These are phyloP conservation scores for Albifimbria verrucaria DNA, from an alignment of 2,329 filamentous ascomycete species.

Conservation along the genomic window DNA sequence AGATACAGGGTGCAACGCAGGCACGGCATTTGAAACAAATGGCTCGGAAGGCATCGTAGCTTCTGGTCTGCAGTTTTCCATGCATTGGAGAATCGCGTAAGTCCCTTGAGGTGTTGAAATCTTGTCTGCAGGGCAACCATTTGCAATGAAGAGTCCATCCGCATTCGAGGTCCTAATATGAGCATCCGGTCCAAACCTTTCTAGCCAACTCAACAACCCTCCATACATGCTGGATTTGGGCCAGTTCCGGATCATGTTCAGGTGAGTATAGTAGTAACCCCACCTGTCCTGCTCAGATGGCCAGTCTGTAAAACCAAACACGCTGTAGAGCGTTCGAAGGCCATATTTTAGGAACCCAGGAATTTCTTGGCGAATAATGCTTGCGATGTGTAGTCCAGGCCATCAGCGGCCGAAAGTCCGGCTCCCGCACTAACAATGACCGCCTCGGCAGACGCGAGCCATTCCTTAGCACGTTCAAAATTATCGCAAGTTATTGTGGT, in stretches of 20 bases:
- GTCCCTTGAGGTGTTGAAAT: conserved; percentile 12
- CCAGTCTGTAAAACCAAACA: conserved; percentile 14
- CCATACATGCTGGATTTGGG: conserved; percentile 12
- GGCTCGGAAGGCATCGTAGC: conserved; percentile 9
- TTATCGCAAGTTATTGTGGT: conserved; percentile 3
- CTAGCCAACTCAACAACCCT: conserved; percentile 6
- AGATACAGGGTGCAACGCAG: conserved; percentile 7
- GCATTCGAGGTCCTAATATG: conserved; percentile 17
- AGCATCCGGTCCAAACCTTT: conserved; percentile 6
- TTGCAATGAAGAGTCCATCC: conserved; percentile 9
- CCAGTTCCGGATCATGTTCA: conserved; percentile 18
- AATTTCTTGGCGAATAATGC: conserved; percentile 11
- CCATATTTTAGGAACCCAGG: conserved; percentile 12
- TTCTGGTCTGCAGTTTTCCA: conserved; percentile 14
- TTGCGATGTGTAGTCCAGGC: conserved; percentile 16
- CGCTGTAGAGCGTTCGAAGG: conserved; percentile 13
- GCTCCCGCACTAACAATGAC: conserved; percentile 17
- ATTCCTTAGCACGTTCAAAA: conserved; percentile 4
- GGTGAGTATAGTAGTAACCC: conserved; percentile 19
- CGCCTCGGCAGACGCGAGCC: conserved; percentile 16
- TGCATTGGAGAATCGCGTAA: conserved; percentile 12
- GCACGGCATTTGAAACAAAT: conserved; percentile 6
- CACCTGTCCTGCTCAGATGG: conserved; percentile 18
- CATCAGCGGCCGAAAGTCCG: conserved; percentile 16
- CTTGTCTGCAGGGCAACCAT: conserved; percentile 9